A percentile compares a stretch with the other conserved stretches of the same genome.
These are phyloP conservation scores for Nakazawaea wickerhamii DNA, from an alignment of 805 yeast species.

Conservation along the genomic window DNA sequence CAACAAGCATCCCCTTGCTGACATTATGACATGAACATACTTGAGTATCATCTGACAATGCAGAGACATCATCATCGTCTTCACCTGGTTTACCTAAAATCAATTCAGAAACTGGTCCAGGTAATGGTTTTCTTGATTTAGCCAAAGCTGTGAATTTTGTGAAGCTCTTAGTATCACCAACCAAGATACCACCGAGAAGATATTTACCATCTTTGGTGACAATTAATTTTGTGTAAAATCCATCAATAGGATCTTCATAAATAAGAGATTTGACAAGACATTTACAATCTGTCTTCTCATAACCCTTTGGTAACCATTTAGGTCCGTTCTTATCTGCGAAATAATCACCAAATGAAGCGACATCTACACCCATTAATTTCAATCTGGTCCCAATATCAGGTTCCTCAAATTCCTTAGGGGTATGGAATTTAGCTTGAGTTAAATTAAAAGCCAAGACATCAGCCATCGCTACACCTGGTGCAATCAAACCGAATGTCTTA, in stretches of 20 bases:
- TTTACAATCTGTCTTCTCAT: conserved; percentile 15
- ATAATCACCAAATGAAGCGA: conserved; percentile 33
- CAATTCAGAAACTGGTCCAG: conserved; percentile 26
- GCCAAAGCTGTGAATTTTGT: conserved; percentile 27
- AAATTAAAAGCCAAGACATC: conserved; percentile 29
- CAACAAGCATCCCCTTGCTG: conserved; percentile 26
- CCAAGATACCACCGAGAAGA: conserved; percentile 32
- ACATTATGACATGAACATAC: conserved; percentile 33
- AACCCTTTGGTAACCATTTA: conserved; percentile 26
- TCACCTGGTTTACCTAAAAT: conserved; percentile 23
- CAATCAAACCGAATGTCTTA: conserved; percentile 31
- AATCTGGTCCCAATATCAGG: conserved; percentile 32
- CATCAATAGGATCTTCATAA: conserved; percentile 30
- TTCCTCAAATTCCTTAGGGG: conserved; percentile 24
- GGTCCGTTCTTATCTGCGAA: conserved; percentile 32
- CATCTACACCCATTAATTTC: conserved; percentile 33
- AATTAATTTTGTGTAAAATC: conserved; percentile 28
- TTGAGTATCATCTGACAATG: conserved; percentile 29
- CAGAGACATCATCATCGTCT: conserved; percentile 25
- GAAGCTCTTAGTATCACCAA: conserved; percentile 28
- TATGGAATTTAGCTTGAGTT: conserved; percentile 29
- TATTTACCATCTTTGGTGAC: conserved; percentile 30
- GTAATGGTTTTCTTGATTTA: conserved; percentile 25
- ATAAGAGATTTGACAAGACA: conserved; percentile 21
- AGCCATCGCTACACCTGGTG: conserved; percentile 36